Evolutionary conservation across 257 asterid genomes (phyloP).

Genomic region (Cruciata laevipes): DNA sequence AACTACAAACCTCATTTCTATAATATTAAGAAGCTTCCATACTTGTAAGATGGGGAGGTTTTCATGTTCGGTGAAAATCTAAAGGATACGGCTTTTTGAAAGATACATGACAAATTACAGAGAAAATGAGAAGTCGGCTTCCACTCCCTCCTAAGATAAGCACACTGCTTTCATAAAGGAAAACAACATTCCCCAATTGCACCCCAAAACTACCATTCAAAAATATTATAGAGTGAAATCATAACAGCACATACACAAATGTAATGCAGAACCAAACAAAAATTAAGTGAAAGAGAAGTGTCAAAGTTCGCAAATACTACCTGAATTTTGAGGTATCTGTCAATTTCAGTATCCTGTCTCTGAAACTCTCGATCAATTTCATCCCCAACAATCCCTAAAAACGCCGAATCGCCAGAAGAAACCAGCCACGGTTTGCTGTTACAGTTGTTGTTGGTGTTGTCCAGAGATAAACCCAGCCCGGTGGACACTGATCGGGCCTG

Average conservation of each 20-base stretch:
- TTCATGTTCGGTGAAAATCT: background rate
- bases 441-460: conserved; percentile 35
- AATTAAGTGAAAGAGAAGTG: background rate
- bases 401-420: conserved; percentile 66
- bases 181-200: background rate
- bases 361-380: conserved; percentile 69
- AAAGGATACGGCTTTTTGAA: background rate
- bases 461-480: conserved; percentile 90
- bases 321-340: conserved; percentile 80
- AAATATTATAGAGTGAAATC: background rate
- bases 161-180: background rate
- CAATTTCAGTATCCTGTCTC: conserved; percentile 85
- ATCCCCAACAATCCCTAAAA: conserved; percentile 66
- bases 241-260: background rate
- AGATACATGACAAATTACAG: too few species aligned
- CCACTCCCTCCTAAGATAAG: too few species aligned
- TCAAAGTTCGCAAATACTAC: conserved; percentile 22
- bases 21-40: background rate
- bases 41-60: background rate
- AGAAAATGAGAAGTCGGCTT: too few species aligned
- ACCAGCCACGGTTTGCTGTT: conserved; percentile 35
- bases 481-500: conserved; percentile 91
- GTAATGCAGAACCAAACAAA: background rate
- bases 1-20: background rate
- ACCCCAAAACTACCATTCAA: background rate